These are phyloP conservation scores for Globisporangium cylindrosporum DNA, from an alignment of 352 stramenopile species.

Conservation along the genomic window DNA sequence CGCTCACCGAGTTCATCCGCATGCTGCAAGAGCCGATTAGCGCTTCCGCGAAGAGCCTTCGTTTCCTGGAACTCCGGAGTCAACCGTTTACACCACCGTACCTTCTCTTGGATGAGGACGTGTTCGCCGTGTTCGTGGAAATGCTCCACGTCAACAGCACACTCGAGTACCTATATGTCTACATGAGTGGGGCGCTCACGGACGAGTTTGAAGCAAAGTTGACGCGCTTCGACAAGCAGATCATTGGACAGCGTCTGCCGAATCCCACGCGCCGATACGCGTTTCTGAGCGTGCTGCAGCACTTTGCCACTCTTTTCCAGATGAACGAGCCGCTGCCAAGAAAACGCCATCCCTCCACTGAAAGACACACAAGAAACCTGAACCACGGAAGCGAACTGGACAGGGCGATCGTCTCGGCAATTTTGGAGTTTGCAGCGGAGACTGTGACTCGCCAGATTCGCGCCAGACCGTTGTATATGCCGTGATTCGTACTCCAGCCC, in stretches of 20 bases:
- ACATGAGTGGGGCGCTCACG: neutral
- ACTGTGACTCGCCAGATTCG: neutral
- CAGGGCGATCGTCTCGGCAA: neutral
- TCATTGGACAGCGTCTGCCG: neutral
- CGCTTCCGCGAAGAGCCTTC: neutral
- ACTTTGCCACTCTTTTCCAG: neutral
- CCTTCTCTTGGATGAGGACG: neutral
- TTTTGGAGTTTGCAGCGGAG: conserved; percentile 7
- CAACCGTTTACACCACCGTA: neutral
- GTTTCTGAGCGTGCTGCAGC: neutral
- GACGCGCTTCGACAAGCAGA: neutral
- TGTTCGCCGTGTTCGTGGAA: neutral
- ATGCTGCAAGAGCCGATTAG: neutral
- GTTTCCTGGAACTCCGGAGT: neutral
- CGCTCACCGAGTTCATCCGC: neutral
- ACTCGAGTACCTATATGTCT: neutral
- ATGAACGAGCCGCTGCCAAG: neutral
- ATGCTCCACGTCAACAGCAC: conserved; percentile 1
- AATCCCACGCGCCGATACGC: neutral
- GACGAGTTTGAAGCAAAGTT: neutral
- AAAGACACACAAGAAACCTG: neutral
- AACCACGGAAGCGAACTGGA: neutral
- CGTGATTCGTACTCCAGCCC: too few species aligned
- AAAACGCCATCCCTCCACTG: neutral
- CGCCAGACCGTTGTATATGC: neutral